Base-by-base conservation (phyloP, 176 grass and related monocot genomes). In the Puccinellia tenuiflora region DNA sequence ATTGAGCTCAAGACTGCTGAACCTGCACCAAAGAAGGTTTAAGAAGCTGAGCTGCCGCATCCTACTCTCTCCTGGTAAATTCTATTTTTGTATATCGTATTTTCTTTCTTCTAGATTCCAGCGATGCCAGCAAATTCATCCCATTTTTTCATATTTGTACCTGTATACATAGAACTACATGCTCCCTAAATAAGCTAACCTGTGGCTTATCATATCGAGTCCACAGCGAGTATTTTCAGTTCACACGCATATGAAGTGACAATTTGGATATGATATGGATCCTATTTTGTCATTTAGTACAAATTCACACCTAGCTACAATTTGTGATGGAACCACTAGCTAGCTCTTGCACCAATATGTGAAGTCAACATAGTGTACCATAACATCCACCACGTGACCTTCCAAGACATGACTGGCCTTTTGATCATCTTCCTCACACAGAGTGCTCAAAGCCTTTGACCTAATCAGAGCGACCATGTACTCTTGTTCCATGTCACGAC, bases 391-490 rank as follows among this genome's bases (percentile, higher is more conserved):
- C 69, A 22, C 38, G 13, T 21, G 77, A 80, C 80, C 71, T 80
- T 74, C 39, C 48, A 69, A 62, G 48, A 78, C 54, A 85, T 64
- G 81, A 66, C 81, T 81, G 70, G 29, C 63, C 57, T 85, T 81
- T 91, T 81, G 85, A 88, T 55, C 55, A 35, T 65, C 63, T 26
- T 75, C 52, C 25, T 50, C 34, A 26, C 68, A 42, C 9, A 29
- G 31, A 81, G 37, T 85, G 30, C 40, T 78, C 47, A 55, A 77
- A n/a, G 35, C 64, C 90, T 81, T 87, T 85, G 82, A 91, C 78
- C 33, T 78, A 34, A 37, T 69, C 16, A 68, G 48, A 81, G 82
- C 66, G 83, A 62, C 20, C 73, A 62, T 78, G 42, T 71, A 61
- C 24, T 18, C 22, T 24, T 31, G 5, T 18, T 9, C 52, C 63